These are phyloP conservation scores for Candida sojae DNA, from an alignment of 1,139 yeast species.

Conservation along the genomic window DNA sequence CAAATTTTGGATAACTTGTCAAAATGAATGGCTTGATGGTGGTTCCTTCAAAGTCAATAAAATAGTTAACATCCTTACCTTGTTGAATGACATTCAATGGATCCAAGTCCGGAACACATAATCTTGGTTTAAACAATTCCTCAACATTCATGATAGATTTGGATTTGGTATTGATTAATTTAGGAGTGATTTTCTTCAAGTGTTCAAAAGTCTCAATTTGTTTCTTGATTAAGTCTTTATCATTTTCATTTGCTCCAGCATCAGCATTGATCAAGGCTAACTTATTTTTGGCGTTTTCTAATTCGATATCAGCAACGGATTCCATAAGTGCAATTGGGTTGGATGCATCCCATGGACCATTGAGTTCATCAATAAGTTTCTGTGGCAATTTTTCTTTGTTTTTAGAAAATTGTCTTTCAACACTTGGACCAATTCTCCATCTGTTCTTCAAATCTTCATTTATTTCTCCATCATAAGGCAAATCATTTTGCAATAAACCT, in stretches of 20 bases:
- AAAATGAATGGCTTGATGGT: conserved; percentile 79
- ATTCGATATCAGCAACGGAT: conserved; percentile 66
- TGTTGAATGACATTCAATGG: conserved; percentile 78
- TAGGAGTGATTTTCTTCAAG: conserved; percentile 54
- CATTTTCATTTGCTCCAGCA: conserved; percentile 44
- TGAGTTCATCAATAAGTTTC: conserved; percentile 44
- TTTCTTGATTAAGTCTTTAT: conserved; percentile 41
- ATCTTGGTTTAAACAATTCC: conserved; percentile 70
- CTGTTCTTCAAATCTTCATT: conserved; percentile 56
- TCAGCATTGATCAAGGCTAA: conserved; percentile 58
- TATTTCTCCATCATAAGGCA: conserved; percentile 69
- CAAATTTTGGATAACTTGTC: conserved; percentile 77
- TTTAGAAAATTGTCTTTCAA: conserved; percentile 77
- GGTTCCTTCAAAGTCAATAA: conserved; percentile 82
- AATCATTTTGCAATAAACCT: conserved; percentile 36
- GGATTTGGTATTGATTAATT: conserved; percentile 53
- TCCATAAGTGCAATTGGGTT: conserved; percentile 61
- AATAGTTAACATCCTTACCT: conserved; percentile 39
- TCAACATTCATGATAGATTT: conserved; percentile 57
- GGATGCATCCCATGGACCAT: conserved; percentile 76
- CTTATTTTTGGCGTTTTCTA: conserved; percentile 61
- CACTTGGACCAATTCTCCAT: conserved; percentile 92
- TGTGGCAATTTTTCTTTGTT: conserved; percentile 53
- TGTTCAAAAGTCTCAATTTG: conserved; percentile 62
- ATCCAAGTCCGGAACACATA: conserved; percentile 81